Conservation (phyloP, 495 filamentous ascomycete species). For the Penicillium paxilli region DNA sequence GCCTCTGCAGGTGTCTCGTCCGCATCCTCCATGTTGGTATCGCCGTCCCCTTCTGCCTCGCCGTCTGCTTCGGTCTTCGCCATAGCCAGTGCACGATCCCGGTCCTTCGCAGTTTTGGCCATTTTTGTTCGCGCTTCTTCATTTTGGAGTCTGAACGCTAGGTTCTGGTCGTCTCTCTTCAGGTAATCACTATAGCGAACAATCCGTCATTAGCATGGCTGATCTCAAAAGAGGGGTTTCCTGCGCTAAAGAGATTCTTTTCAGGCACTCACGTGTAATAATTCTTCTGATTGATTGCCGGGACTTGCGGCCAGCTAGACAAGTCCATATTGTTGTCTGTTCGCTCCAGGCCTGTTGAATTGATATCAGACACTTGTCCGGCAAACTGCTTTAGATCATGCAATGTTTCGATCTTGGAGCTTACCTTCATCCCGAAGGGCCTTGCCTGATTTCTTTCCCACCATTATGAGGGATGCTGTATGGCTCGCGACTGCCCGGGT, state of each 20-base stretch:
- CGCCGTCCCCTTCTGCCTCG: conserved; percentile 56
- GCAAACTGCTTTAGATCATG: background rate
- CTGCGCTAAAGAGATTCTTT: too few relatives aligned
- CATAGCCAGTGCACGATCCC: conserved; percentile 79
- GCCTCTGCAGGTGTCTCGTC: conserved; percentile 58
- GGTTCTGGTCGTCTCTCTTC: conserved; percentile 94
- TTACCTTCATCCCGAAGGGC: conserved; percentile 64
- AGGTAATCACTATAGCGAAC: conserved; percentile 74
- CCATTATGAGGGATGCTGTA: conserved; percentile 43
- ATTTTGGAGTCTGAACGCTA: conserved; percentile 81
- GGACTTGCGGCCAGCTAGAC: conserved; percentile 88
- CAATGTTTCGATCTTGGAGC: conserved; percentile 1
- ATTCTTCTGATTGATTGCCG: conserved; percentile 97
- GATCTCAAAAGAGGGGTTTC: background rate
- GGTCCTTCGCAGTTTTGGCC: conserved; percentile 79
- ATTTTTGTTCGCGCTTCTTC: conserved; percentile 79
- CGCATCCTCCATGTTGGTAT: conserved; percentile 64
- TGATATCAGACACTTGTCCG: conserved; percentile 2
- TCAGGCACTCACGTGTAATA: conserved; percentile 84
- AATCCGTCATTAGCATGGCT: conserved; percentile 8
- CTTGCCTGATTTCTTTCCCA: conserved; percentile 65
- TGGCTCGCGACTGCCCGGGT: background rate
- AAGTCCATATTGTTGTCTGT: conserved; percentile 98
- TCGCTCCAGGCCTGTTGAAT: conserved; percentile 72
- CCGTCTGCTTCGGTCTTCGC: conserved; percentile 48